Conservation (phyloP, 352 stramenopile species). For the Globisporangium radiosum region DNA sequence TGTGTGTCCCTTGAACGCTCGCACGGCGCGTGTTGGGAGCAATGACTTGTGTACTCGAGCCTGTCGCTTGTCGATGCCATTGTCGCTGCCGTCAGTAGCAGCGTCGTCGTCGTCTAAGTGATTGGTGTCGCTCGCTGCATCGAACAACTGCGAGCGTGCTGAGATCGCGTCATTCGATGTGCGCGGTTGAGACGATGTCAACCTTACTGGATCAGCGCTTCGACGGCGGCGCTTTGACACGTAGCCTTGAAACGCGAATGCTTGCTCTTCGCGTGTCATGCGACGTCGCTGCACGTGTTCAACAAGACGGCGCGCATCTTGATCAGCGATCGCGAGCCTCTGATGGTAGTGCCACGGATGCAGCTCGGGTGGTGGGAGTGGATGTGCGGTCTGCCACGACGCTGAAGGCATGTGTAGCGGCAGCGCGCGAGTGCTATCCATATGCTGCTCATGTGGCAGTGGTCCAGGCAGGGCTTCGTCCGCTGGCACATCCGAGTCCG, state of each 20-base stretch:
- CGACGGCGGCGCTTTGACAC: conserved; percentile 17
- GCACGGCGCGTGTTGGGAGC: neutral
- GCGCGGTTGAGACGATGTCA: neutral
- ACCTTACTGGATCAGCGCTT: neutral
- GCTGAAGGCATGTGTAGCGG: too few relatives aligned
- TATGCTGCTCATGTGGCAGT: too few relatives aligned
- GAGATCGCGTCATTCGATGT: neutral
- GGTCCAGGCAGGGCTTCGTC: too few relatives aligned
- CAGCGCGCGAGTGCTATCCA: too few relatives aligned
- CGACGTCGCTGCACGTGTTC: neutral
- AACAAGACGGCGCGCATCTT: neutral
- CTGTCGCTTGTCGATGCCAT: too few relatives aligned
- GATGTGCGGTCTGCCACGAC: too few relatives aligned
- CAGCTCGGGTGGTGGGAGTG: neutral
- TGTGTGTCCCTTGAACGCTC: conserved; percentile 21
- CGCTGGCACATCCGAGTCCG: neutral
- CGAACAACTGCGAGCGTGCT: conserved; percentile 1
- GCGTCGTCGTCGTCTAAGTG: neutral
- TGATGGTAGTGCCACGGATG: neutral
- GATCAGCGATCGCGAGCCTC: neutral
- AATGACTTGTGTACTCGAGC: neutral
- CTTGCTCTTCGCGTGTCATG: conserved; percentile 13
- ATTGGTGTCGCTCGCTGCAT: neutral
- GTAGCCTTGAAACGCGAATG: conserved; percentile 30
- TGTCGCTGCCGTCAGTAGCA: neutral